Evolutionary conservation across 495 filamentous ascomycete species (phyloP).

Genomic region (Penicillium taxi): DNA sequence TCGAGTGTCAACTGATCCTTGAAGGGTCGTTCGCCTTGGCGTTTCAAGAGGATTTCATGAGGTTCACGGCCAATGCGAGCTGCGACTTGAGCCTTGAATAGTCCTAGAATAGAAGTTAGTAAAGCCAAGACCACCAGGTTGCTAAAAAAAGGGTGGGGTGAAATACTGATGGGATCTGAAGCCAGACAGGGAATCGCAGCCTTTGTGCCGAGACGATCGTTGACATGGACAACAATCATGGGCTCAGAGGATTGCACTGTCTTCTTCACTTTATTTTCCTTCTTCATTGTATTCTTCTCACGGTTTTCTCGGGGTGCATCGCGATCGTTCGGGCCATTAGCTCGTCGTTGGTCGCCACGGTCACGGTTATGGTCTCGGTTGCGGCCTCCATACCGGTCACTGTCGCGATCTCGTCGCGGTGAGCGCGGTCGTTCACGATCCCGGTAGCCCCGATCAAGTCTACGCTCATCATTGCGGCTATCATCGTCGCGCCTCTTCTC

Average conservation of each 20-base stretch:
- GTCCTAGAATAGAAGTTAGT: slow-evolving; percentile 31
- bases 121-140: slow-evolving; percentile 2
- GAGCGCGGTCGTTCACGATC: slow-evolving; percentile 31
- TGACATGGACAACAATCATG: slow-evolving; percentile 88
- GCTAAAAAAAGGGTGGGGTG: neutral
- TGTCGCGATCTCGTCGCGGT: slow-evolving; percentile 25
- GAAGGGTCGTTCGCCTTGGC: slow-evolving; percentile 85
- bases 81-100: slow-evolving; percentile 87
- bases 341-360: slow-evolving; percentile 16
- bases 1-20: slow-evolving; percentile 79
- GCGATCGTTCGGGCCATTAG: too few species aligned
- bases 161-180: slow-evolving; percentile 60
- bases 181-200: slow-evolving; percentile 80
- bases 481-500: slow-evolving; percentile 49
- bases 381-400: slow-evolving; percentile 17
- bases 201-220: slow-evolving; percentile 86
- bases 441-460: slow-evolving; percentile 51
- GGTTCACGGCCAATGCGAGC: slow-evolving; percentile 77
- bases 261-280: slow-evolving; percentile 38
- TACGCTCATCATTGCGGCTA: slow-evolving; percentile 35
- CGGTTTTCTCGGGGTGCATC: slow-evolving; percentile 22
- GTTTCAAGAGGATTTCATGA: slow-evolving; percentile 83
- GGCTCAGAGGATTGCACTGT: slow-evolving; percentile 46
- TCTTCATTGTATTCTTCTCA: slow-evolving; percentile 28
- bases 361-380: slow-evolving; percentile 17